Percentiles rank a stretch among this genome's conserved stretches.
These are phyloP conservation scores for Pseudogymnoascus sp. DNA, from an alignment of 2,329 filamentous ascomycete genomes.

Conservation along the genomic window DNA sequence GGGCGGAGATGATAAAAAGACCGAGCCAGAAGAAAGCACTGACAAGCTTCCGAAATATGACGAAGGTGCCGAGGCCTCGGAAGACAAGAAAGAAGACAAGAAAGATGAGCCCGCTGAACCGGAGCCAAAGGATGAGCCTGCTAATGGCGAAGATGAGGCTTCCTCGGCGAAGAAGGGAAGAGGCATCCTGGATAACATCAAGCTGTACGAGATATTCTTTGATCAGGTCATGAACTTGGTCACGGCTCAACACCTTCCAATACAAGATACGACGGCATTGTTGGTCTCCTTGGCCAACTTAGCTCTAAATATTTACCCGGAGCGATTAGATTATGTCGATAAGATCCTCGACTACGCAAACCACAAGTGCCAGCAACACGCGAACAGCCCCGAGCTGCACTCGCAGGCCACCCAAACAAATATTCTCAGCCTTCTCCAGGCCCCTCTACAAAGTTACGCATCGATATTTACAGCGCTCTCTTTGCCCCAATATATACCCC, in stretches of 20 bases:
- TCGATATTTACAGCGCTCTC: constrained; percentile 96
- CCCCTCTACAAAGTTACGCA: constrained; percentile 80
- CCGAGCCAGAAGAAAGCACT: constrained; percentile 23
- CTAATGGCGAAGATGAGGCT: constrained; percentile 38
- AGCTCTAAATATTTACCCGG: constrained; percentile 91
- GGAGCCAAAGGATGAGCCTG: constrained; percentile 19
- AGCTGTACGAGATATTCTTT: constrained; percentile 96
- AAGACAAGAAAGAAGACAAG: constrained; percentile 44
- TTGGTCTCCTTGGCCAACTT: constrained; percentile 91
- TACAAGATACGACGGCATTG: constrained; percentile 90
- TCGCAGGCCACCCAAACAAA: constrained; percentile 81
- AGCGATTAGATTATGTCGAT: constrained; percentile 88
- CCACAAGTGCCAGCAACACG: constrained; percentile 78
- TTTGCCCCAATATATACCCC: constrained; percentile 82
- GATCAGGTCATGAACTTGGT: constrained; percentile 91
- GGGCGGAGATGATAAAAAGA: constrained; percentile 24
- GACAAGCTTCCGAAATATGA: constrained; percentile 23
- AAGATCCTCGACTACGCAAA: constrained; percentile 87
- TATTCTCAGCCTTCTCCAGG: constrained; percentile 81
- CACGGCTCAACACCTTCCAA: constrained; percentile 80
- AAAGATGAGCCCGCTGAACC: constrained; percentile 33
- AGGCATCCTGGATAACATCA: constrained; percentile 69
- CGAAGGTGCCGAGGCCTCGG: constrained; percentile 29
- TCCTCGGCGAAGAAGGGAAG: constrained; percentile 25
- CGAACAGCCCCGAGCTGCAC: constrained; percentile 93